Base-by-base conservation (phyloP, 2,329 filamentous ascomycete species). In the Neonectria punicea region DNA sequence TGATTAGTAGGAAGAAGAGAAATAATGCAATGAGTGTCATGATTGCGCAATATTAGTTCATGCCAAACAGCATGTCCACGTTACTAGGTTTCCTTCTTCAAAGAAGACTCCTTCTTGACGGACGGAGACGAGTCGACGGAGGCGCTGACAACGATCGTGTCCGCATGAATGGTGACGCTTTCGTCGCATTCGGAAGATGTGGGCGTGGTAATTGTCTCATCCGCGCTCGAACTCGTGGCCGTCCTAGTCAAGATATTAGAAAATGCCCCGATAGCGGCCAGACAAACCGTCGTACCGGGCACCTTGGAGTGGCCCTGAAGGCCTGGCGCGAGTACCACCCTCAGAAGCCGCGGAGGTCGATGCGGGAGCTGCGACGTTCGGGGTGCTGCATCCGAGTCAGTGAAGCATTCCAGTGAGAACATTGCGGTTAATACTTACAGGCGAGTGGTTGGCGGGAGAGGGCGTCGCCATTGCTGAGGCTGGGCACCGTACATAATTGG, bases 81-180 rank as follows among this genome's bases (percentile, higher is more conserved):
- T 67, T 68, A 75, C 65, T 75, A 61, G 30, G 59, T 58, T 30
- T 75, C 74, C 65, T 75, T 76, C 68, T 78, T 77, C 36, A 43
- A 22, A 22, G 51, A 64, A 39, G 43, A 75, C 65, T 83, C 82
- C 71, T 79, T 77, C 71, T 85, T 85, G 63, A 76, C 73, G 14
- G 78, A 75, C 28, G 86, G 85, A 47, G 86, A 87, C 28, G 82
- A 83, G 68, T 83, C 63, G 51, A 72, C 61, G 79, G 69, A 82
- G 80, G 73, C 82, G 84, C 68, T 80, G 58, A 80, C 81, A 59
- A 80, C 77, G 56, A 80, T 81, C 60, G 82, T 81, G 66, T 87
- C 84, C 53, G 85, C 82, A 65, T 83, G 82, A 70, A 88, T 82
- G n/a, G 86, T 87, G 61, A 83, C 81, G 65, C 82, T 84, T 73